Evolutionary conservation across 1,284 basidiomycete genomes (phyloP), one percentile per base, ranked within the genome.

Genomic region (Ganoderma resinaceum): DNA sequence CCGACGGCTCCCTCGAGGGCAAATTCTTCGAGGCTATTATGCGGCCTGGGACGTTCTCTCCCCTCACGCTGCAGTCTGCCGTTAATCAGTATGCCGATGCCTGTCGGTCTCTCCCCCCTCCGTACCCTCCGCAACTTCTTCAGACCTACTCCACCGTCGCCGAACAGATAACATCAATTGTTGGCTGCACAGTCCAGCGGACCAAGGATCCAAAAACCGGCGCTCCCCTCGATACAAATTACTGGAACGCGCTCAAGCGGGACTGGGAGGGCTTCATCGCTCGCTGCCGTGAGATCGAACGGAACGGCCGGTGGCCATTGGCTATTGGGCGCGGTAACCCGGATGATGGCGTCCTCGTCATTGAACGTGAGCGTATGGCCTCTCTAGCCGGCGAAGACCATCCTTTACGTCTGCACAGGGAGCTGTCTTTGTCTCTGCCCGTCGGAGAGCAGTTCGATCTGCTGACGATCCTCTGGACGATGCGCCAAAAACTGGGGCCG

Each of bases 251-350:
- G 0, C 81, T 97, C 71, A 96, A 95, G 78, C 84, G 93, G 49
- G 95, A 98, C 75, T 98, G 96, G 95, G 93, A 97, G 75, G 94
- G 95, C 1, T 95, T 97, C 76, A 90, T 97, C 71, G 92, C 96
- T 16, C 87, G 94, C 53, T 95, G 94, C 74, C 89, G 94, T 66
- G 95, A 96, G 74, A 85, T 95, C 16, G 95, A 97, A 80, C 89
- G 93, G 60, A 90, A 90, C 72, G 94, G 92, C 29, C 87, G 95
- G 58, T 94, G 93, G 91, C 95, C 95, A 0, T 84, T 97, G 18
- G 85, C 86, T 16, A 83, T 95, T 42, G 90, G 89, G 42, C 76
- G 84, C 33, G 85, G 86, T 40, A 82, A 83, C 49, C 78, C 83
- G 26, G 77, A 75, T 58, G 83, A 86, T 46, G 85, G 86, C 42